A percentile compares a stretch with the other conserved stretches of the same genome.
phyloP scores from a whole-genome alignment of 805 yeast species.

The Kluyveromyces lactis region DNA sequence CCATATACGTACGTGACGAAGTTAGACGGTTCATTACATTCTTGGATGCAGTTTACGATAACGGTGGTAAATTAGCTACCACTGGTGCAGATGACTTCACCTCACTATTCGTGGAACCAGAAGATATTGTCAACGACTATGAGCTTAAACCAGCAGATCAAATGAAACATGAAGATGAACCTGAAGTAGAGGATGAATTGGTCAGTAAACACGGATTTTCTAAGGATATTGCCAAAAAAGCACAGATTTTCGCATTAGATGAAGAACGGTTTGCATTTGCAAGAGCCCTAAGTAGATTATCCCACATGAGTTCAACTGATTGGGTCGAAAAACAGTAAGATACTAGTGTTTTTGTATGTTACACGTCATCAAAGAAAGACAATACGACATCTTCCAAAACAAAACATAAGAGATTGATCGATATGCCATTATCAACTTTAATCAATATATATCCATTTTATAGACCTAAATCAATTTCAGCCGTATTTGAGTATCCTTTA shows the following conservation, averaged over 20 bases:
- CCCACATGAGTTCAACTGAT: constrained; percentile 89
- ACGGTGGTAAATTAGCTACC: constrained; percentile 78
- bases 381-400: too few relatives aligned
- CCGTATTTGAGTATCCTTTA: not conserved
- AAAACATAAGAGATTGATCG: not conserved
- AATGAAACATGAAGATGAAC: constrained; percentile 23
- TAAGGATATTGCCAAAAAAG: constrained; percentile 59
- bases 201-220: constrained; percentile 74
- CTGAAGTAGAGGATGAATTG: constrained; percentile 43
- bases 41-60: constrained; percentile 91
- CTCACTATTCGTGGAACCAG: constrained; percentile 80
- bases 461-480: not conserved
- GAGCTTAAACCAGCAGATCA: constrained; percentile 22
- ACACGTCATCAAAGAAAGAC: too few relatives aligned
- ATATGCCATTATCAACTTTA: not conserved
- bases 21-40: constrained; percentile 91
- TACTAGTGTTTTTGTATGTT: too few relatives aligned
- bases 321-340: constrained; percentile 55
- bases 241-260: constrained; percentile 76
- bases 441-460: too few relatives aligned
- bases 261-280: constrained; percentile 97
- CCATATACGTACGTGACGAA: constrained; percentile 70
- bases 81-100: constrained; percentile 83
- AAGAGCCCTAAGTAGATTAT: constrained; percentile 80
- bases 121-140: constrained; percentile 36